phyloP scores from a whole-genome alignment of 305 asterid genomes.

The Galium porrigens region DNA sequence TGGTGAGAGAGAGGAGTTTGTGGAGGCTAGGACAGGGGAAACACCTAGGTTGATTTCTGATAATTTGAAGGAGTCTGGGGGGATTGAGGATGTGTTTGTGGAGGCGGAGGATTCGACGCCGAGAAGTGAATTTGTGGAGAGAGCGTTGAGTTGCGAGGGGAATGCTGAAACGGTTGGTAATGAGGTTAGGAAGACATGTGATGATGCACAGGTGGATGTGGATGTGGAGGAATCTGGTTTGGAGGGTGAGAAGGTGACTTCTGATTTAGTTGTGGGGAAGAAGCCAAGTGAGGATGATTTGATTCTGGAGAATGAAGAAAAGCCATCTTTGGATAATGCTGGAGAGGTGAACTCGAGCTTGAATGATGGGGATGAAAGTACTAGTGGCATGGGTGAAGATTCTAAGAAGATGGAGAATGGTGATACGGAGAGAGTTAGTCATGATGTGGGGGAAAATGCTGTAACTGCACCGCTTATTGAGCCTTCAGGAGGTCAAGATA shows the following conservation, averaged over 20 bases:
- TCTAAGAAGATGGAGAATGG: constrained; percentile 25
- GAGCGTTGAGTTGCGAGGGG: constrained; percentile 5
- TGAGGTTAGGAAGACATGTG: constrained; percentile 25
- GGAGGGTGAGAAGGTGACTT: constrained; percentile 13
- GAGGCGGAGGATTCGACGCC: constrained; percentile 20
- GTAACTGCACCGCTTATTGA: constrained; percentile 11
- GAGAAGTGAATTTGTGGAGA: constrained; percentile 2
- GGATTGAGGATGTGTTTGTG: constrained; percentile 35
- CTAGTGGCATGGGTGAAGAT: constrained; percentile 18
- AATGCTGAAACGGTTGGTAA: constrained; percentile 1
- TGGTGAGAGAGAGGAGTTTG: constrained; percentile 21
- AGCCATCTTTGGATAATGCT: constrained; percentile 21
- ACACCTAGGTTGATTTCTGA: constrained; percentile 22
- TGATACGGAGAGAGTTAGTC: constrained; percentile 17
- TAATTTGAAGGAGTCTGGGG: constrained; percentile 30
- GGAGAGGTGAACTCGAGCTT: constrained; percentile 19
- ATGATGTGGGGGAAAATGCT: constrained; percentile 16
- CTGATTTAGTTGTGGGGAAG: constrained; percentile 18
- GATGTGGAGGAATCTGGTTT: constrained; percentile 5
- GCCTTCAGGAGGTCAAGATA: constrained; percentile 28
- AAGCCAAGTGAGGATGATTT: constrained; percentile 23
- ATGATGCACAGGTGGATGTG: constrained; percentile 8
- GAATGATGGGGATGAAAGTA: constrained; percentile 22
- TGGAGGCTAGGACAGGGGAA: constrained; percentile 21
- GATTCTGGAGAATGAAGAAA: constrained; percentile 21